Conservation (phyloP, 75 land plant species). For the Larix kaempferi region DNA sequence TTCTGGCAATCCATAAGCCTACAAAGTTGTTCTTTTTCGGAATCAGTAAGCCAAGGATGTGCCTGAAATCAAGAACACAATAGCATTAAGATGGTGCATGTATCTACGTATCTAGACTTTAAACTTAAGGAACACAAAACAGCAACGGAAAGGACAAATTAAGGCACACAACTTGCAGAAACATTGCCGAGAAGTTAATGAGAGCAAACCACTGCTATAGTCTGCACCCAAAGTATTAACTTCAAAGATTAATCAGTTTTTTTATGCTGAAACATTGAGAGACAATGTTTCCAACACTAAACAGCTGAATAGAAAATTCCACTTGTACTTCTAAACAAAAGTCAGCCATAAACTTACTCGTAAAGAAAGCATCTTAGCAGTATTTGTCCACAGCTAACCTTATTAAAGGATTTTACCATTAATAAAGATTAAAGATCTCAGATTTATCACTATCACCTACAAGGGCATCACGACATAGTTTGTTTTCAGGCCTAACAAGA, state of each 20-base stretch:
- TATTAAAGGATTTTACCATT: background rate
- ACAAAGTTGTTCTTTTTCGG: constrained; percentile 55
- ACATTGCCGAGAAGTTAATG: background rate
- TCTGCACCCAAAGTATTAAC: background rate
- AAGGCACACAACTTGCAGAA: background rate
- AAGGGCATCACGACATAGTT: background rate
- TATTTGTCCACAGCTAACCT: background rate
- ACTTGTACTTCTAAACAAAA: background rate
- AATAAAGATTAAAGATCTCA: background rate
- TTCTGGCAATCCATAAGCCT: constrained; percentile 94
- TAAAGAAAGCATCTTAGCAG: background rate
- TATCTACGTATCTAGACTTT: background rate
- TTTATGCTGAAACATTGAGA: background rate
- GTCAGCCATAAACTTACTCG: background rate
- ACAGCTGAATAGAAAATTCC: background rate
- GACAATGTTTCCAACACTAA: background rate
- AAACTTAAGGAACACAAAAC: background rate
- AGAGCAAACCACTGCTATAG: background rate
- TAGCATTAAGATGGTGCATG: background rate
- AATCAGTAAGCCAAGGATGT: constrained; percentile 65
- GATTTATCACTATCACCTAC: too few relatives aligned
- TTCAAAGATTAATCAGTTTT: background rate
- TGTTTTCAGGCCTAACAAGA: background rate
- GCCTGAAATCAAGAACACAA: constrained; percentile 27
- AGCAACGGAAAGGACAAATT: background rate